Conservation (phyloP, 176 grass and related monocot species). For the Lolium rigidum region DNA sequence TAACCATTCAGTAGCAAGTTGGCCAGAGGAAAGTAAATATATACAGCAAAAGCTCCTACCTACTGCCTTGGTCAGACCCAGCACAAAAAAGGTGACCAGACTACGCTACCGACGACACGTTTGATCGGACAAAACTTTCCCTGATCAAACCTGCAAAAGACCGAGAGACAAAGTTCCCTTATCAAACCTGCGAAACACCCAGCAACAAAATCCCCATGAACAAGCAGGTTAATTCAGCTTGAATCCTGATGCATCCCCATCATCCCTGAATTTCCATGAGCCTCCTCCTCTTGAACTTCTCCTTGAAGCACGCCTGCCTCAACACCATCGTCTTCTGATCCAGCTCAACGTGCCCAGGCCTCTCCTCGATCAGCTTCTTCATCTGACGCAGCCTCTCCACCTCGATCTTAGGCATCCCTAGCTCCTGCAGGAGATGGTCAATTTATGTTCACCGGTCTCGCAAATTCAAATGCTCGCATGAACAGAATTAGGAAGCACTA, state of each 20-base stretch:
- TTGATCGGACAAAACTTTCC: not conserved
- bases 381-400: slow-evolving; percentile 42
- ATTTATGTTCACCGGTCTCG: not conserved
- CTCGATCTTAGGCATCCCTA: not conserved
- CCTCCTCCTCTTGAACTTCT: slow-evolving; percentile 44
- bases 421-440: slow-evolving; percentile 13
- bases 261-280: slow-evolving; percentile 2
- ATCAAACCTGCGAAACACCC: slow-evolving; percentile 2
- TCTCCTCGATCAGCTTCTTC: slow-evolving; percentile 58
- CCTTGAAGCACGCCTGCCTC: slow-evolving; percentile 74
- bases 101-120: not conserved
- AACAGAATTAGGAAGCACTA: not conserved
- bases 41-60: slow-evolving; percentile 17
- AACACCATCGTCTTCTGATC: slow-evolving; percentile 48
- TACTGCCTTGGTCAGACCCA: not conserved
- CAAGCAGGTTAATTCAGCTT: slow-evolving; percentile 2
- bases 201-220: not conserved
- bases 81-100: not conserved
- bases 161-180: not conserved
- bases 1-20: not conserved
- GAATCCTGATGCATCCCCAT: not conserved
- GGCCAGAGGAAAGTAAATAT: not conserved
- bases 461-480: not conserved
- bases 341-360: slow-evolving; percentile 32
- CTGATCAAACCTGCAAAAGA: slow-evolving; percentile 5